phyloP scores from a whole-genome alignment of 306 rosid genomes.

The Pachyrhizus erosus region DNA sequence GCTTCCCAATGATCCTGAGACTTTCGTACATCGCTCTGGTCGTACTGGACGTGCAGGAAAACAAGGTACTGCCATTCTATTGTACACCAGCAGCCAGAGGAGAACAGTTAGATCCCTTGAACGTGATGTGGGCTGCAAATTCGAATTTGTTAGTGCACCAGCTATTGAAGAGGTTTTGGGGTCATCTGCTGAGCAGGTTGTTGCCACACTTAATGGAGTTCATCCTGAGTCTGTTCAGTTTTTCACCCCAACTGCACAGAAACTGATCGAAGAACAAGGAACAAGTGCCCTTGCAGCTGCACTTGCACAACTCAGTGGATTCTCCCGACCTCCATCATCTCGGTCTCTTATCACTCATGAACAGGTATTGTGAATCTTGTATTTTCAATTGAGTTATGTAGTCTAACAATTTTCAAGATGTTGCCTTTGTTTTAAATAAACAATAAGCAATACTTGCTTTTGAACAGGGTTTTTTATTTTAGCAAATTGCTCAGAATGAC shows the following conservation, averaged over 20 bases:
- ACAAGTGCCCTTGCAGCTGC: slow-evolving; percentile 93
- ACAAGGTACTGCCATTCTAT: slow-evolving; percentile 79
- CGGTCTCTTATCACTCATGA: slow-evolving; percentile 88
- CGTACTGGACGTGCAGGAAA: slow-evolving; percentile 99
- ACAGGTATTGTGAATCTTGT: slow-evolving; percentile 61
- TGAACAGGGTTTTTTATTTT: not conserved
- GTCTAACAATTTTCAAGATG: slow-evolving; percentile 6
- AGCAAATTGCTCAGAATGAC: not conserved
- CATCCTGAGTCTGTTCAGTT: slow-evolving; percentile 86
- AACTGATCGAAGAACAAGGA: slow-evolving; percentile 85
- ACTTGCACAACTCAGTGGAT: slow-evolving; percentile 94
- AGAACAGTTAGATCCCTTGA: slow-evolving; percentile 96
- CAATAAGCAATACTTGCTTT: not conserved
- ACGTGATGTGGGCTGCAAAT: slow-evolving; percentile 94
- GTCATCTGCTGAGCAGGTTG: slow-evolving; percentile 91
- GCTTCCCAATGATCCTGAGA: slow-evolving; percentile 99
- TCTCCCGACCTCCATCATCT: slow-evolving; percentile 90
- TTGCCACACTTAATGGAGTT: slow-evolving; percentile 80
- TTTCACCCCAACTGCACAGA: slow-evolving; percentile 90
- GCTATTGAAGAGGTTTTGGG: slow-evolving; percentile 74
- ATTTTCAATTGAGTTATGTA: slow-evolving; percentile 19
- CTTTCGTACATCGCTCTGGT: slow-evolving; percentile 98
- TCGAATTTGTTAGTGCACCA: slow-evolving; percentile 86
- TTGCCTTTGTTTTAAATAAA: slow-evolving; percentile 24
- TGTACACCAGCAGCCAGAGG: slow-evolving; percentile 93